Base-by-base conservation (phyloP, 257 asterid species). In the Solanum boliviense region DNA sequence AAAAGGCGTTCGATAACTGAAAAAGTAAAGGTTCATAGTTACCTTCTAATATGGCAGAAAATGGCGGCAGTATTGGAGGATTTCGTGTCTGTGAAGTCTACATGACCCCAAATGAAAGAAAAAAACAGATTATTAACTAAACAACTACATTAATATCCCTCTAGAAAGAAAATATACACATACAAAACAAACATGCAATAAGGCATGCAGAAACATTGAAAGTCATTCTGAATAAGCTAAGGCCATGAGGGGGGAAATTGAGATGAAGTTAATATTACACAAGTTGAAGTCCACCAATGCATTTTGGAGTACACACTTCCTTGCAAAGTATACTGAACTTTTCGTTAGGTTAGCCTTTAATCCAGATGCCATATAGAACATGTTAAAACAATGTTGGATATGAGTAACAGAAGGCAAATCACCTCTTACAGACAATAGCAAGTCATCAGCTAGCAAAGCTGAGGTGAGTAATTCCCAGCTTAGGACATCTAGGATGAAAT, bases 21-120 rank as follows among this genome's bases (percentile, higher is more conserved):
- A n/a, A n/a, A 76, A 38, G 60, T 13, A 76, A 76, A 39, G 84
- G 41, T 39, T n/a, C 84, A 76, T 39, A 76, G 35, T 85, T 93
- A 96, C 99, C 98, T 92, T 92, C 90, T 20, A 94, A 88, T 88
- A 96, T 87, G 88, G 93, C 94, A 91, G 96, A 90, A 93, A 96
- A 96, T 39, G 98, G 95, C 86, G 99, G 98, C 70, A 96, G 93
- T 89, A 96, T 90, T 35, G 97, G 98, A 86, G 99, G 98, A 85
- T 89, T 89, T 84, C 98, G 96, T 38, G 98, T 95, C 99, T 96
- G 98, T 88, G 83, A 46, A 89, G 83, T 87, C 27, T 48, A 12
- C 34, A 27, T n/a, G 75, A 86, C 36, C 32, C 41, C 83, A 82
- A 84, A 46, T 83, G 48, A 46, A 79, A 71, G 39, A 87, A 79